Base-by-base conservation (phyloP, 768 basidiomycete species). In the Boletus fagicola region DNA sequence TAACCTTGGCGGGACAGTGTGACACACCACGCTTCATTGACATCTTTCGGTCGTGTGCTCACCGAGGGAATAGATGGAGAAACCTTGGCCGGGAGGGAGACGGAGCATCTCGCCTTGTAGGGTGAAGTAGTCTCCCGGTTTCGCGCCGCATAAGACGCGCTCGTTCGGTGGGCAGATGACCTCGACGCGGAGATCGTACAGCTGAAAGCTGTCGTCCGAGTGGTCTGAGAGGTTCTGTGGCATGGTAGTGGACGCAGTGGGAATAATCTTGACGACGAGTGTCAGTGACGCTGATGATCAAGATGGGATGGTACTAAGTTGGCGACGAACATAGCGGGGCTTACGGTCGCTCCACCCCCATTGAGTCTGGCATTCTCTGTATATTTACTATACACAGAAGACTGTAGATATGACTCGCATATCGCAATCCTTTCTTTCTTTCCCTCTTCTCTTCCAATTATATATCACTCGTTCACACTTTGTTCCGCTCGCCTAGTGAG, bases 61-160 rank as follows among this genome's bases (percentile, higher is more conserved):
- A 84, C 86, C 75, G 10, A 87, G 72, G 0, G 86, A 87, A 63
- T 87, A 88, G 49, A 88, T 84, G 2, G 86, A 87, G 62, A 88
- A 78, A 2, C 85, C 86, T 64, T 87, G 86, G 0, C 76, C 79
- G 0, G 80, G 77, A 5, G 86, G 86, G 1, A 88, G 76, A 62
- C 77, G 64, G 28, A 88, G 61, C 80, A 85, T 83, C 67, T 87
- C 87, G 2, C 86, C 87, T 59, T 84, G 73, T 5, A 88, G 73
- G 1, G 73, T 78, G 64, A 88, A 87, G 67, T 82, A 67, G 64
- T 88, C 87, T 1, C 85, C 86, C 3, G 74, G 69, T 59, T 83
- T 85, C 10, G 86, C 86, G 1, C 86, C 85, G 56, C 87, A 87
- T 43, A 86, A 66, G 53, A 86, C 81, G 43, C 78, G 80, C 63